Conservation (phyloP, 805 yeast species). For the Jamesozyma piceae region DNA sequence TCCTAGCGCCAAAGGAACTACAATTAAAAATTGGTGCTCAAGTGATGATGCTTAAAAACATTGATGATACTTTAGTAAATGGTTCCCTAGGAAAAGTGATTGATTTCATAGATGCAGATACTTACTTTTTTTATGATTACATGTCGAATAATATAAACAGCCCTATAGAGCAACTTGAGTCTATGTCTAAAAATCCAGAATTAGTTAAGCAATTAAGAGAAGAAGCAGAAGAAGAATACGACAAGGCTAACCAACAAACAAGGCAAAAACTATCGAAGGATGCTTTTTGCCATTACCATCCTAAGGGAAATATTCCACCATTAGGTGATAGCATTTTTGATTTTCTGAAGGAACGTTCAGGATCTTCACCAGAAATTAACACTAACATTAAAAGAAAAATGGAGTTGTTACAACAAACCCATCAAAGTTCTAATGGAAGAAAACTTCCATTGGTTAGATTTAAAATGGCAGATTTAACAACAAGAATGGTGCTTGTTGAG, state of each 20-base stretch:
- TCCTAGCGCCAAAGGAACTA: constrained; percentile 52
- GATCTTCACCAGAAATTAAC: constrained; percentile 22
- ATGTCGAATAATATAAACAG: constrained; percentile 15
- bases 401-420: constrained; percentile 35
- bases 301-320: constrained; percentile 7
- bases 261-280: constrained; percentile 21
- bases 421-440: constrained; percentile 35
- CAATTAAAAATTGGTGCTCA: constrained; percentile 63
- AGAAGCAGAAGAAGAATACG: constrained; percentile 15
- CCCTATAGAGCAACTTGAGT: constrained; percentile 17
- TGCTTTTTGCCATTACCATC: constrained; percentile 13
- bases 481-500: constrained; percentile 67
- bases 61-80: constrained; percentile 63
- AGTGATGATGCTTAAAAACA: constrained; percentile 74
- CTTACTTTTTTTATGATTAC: constrained; percentile 34
- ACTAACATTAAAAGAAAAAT: constrained; percentile 40
- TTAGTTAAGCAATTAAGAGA: constrained; percentile 4
- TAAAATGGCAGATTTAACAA: constrained; percentile 55
- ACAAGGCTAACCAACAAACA: constrained; percentile 15
- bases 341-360: constrained; percentile 30
- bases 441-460: constrained; percentile 74
- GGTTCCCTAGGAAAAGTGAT: constrained; percentile 68
- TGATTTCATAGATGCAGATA: constrained; percentile 45
- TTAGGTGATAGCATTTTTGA: constrained; percentile 43
- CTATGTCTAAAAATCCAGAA: constrained; percentile 11